Evolutionary conservation across 2,329 filamentous ascomycete species (phyloP), one percentile per base, ranked within the genome.

Genomic region (Trichophyton benhamiae): DNA sequence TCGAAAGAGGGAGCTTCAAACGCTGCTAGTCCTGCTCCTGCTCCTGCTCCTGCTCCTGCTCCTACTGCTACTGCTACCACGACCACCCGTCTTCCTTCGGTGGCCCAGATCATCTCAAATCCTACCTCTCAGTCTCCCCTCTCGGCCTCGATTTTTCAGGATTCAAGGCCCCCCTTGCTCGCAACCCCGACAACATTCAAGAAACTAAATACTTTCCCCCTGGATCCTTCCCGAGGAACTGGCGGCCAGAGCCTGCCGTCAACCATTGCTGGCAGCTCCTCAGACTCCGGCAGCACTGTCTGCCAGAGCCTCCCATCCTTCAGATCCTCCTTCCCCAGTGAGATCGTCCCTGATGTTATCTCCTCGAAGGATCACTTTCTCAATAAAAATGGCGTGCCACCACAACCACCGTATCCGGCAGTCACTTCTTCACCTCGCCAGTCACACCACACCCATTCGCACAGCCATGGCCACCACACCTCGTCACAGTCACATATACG

Each of bases 221-320:
- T 41, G 13, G 27, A 38, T n/a, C 13, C 55, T 58, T 58, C 55
- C n/a, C 20, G 27, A 6, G 20, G 20, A n/a, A 4, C 25, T 6
- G 25, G 25, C 6, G 25, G 25, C 25, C 67, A 75, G 58, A 70
- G 71, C 7, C 69, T 78, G 4, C 73, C 72, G 27, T 70, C 67
- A 2, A 72, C 72, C 4, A 68, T 67, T 17, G 66, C 69, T 8
- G 67, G 66, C 30, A 69, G 67, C 53, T 72, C 74, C 2, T 71
- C 73, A 0, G 72, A 75, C 3, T 68, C 65, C 53, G 69, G 64
- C 46, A 72, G 71, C 65, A 73, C 65, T 52, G 68, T 65, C 48
- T 69, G 64, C 42, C 72, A 72, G 65, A 74, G 65, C 53, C 66
- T 79, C 6, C 77, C 77, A 0, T 74, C 77, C 1, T 68, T 79